phyloP scores from a whole-genome alignment of 768 basidiomycete species.

The Hortiboletus campestris region DNA sequence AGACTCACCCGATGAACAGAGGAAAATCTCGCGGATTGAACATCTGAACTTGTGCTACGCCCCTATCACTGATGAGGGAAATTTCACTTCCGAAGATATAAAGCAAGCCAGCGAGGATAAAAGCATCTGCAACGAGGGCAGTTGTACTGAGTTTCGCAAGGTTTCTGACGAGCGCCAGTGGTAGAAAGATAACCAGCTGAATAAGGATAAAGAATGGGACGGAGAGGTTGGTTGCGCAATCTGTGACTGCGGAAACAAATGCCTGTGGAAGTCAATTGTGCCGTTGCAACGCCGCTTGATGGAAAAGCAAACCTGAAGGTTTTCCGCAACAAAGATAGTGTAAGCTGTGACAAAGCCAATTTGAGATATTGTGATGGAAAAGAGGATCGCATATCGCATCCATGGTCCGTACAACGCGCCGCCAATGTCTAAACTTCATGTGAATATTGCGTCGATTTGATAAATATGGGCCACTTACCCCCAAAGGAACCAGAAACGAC shows the following conservation, averaged over 20 bases:
- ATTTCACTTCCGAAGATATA: slow-evolving; percentile 91
- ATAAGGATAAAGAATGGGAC: slow-evolving; percentile 80
- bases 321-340: slow-evolving; percentile 94
- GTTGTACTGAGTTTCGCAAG: slow-evolving; percentile 93
- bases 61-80: slow-evolving; percentile 58
- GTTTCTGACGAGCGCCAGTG: slow-evolving; percentile 85
- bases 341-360: slow-evolving; percentile 89
- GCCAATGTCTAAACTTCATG: slow-evolving; percentile 70
- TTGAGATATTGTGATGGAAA: slow-evolving; percentile 86
- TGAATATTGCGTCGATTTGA: slow-evolving; percentile 4
- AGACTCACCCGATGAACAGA: slow-evolving; percentile 80
- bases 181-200: slow-evolving; percentile 85
- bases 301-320: slow-evolving; percentile 51
- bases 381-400: slow-evolving; percentile 89
- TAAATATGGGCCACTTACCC: slow-evolving; percentile 45
- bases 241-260: slow-evolving; percentile 76
- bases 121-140: slow-evolving; percentile 89
- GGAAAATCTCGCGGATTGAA: slow-evolving; percentile 93
- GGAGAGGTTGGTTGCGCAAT: slow-evolving; percentile 65
- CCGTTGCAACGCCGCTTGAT: neutral
- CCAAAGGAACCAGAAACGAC: slow-evolving; percentile 92
- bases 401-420: slow-evolving; percentile 87
- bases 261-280: slow-evolving; percentile 46
- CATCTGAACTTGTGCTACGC: slow-evolving; percentile 74
- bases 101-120: slow-evolving; percentile 85